These are phyloP conservation scores for Planoprotostelium fungivorum DNA, from an alignment of 78 protist species.

Conservation along the genomic window DNA sequence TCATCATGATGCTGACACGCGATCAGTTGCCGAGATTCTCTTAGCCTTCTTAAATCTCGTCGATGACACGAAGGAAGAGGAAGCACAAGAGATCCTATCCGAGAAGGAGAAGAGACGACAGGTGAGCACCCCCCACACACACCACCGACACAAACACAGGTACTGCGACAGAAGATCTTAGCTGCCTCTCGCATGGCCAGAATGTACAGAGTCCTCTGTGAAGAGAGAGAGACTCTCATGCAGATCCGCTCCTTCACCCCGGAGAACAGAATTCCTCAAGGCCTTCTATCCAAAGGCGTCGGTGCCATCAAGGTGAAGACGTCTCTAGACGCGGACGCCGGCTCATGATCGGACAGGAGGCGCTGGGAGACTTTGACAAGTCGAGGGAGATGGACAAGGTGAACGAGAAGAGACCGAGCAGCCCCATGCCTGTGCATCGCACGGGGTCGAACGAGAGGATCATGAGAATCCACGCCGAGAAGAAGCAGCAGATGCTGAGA, in stretches of 20 bases:
- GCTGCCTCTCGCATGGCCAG: not conserved
- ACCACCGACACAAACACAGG: too few species aligned
- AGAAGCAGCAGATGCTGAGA: not conserved
- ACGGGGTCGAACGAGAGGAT: not conserved
- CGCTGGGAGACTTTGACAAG: constrained; percentile 55
- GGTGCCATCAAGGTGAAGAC: constrained; percentile 18
- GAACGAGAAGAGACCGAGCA: constrained; percentile 51
- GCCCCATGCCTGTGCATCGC: not conserved
- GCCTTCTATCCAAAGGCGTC: constrained; percentile 76
- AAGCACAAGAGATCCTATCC: constrained; percentile 2
- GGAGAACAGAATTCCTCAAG: constrained; percentile 73
- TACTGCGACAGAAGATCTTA: not conserved
- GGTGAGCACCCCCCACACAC: not conserved
- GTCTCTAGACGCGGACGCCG: not conserved
- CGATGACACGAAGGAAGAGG: constrained; percentile 73
- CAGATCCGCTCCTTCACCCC: constrained; percentile 83
- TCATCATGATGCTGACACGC: not conserved
- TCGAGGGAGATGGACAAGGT: constrained; percentile 51
- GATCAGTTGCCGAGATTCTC: constrained; percentile 42
- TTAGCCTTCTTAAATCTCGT: constrained; percentile 34
- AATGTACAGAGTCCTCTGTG: constrained; percentile 25
- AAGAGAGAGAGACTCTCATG: constrained; percentile 86
- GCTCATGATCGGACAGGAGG: not conserved
- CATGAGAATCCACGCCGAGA: not conserved
- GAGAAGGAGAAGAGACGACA: constrained; percentile 65